A percentile compares a stretch with the other conserved stretches of the same genome.
phyloP scores from a whole-genome alignment of 441 rosid genomes.

The Aleurites moluccanus region DNA sequence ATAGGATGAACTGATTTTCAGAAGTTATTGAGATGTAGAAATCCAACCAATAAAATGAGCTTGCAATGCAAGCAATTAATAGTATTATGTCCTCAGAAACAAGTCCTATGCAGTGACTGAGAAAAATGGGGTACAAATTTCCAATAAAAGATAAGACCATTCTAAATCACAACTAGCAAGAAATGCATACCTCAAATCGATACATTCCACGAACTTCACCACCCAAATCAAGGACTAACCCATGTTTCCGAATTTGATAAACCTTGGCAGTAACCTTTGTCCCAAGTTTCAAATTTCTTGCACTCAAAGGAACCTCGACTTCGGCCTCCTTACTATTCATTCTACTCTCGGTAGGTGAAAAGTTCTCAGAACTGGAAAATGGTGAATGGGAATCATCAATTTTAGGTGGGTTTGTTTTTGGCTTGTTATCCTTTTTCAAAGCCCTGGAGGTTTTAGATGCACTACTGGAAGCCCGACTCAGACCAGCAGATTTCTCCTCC shows the following conservation, averaged over 20 bases:
- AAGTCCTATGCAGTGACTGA: background rate
- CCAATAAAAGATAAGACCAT: background rate
- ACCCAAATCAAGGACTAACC: constrained; percentile 93
- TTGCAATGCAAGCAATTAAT: background rate
- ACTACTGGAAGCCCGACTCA: constrained; percentile 35
- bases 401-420: constrained; percentile 26
- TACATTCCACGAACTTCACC: constrained; percentile 90
- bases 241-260: constrained; percentile 62
- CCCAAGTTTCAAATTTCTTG: constrained; percentile 65
- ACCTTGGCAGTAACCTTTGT: constrained; percentile 62
- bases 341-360: constrained; percentile 15
- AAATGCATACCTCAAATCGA: constrained; percentile 64
- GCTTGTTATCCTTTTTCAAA: constrained; percentile 32
- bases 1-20: background rate
- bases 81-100: background rate
- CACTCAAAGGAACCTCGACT: constrained; percentile 31
- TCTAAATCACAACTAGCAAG: constrained; percentile 9
- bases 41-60: background rate
- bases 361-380: constrained; percentile 24
- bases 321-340: constrained; percentile 29
- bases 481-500: constrained; percentile 50
- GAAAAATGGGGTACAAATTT: background rate
- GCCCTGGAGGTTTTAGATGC: constrained; percentile 29
- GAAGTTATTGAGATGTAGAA: background rate
- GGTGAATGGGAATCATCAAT: constrained; percentile 25